Conservation (phyloP, 345 rosid species). For the Eutrema japonicum region DNA sequence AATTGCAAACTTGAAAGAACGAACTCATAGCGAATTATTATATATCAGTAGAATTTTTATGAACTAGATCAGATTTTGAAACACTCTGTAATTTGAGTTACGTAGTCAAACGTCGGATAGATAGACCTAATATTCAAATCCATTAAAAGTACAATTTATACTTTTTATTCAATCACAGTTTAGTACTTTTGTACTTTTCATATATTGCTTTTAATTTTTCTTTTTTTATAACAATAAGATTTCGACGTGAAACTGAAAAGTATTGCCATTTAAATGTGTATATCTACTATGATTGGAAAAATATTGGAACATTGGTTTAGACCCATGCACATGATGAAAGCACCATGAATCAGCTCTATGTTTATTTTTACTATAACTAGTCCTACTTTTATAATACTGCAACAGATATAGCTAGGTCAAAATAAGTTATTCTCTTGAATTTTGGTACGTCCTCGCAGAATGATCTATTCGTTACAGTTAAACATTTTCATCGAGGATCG, state of each 20-base stretch:
- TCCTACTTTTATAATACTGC: not conserved
- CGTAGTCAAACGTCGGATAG: not conserved
- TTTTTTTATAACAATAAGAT: not conserved
- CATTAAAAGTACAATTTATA: slow-evolving; percentile 9
- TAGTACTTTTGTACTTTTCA: slow-evolving; percentile 12
- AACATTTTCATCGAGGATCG: not conserved
- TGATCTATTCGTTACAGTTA: not conserved
- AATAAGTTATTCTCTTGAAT: not conserved
- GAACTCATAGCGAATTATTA: not conserved
- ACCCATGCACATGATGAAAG: not conserved
- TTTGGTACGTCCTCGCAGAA: not conserved
- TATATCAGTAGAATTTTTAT: not conserved
- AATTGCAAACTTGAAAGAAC: not conserved
- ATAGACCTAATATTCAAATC: slow-evolving; percentile 16
- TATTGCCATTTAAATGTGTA: not conserved
- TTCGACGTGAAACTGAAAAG: not conserved
- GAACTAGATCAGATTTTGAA: not conserved
- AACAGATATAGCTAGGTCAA: not conserved
- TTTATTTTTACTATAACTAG: not conserved
- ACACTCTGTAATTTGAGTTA: not conserved
- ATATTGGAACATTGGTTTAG: not conserved
- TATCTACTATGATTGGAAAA: not conserved
- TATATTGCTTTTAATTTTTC: not conserved
- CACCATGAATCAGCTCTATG: not conserved
- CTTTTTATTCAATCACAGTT: slow-evolving; percentile 7